These are phyloP conservation scores for Wallacemonas sp. DNA, from an alignment of 208 protist genomes.

Conservation along the genomic window DNA sequence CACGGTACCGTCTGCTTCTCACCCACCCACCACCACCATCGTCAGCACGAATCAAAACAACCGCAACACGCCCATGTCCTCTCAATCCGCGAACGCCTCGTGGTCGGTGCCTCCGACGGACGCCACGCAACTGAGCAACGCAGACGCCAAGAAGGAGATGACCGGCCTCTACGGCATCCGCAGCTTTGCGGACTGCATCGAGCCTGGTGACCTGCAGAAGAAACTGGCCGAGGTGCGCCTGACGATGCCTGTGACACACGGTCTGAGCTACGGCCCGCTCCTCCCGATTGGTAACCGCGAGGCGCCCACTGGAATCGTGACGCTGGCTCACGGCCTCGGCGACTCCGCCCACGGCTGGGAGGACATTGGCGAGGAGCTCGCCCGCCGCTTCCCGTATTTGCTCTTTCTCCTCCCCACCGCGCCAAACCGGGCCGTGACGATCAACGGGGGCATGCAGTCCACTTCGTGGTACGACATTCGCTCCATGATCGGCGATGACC, in stretches of 20 bases:
- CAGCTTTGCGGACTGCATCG: constrained; percentile 72
- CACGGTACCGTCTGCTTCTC: too few species aligned
- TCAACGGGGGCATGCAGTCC: constrained; percentile 89
- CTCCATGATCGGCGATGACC: constrained; percentile 32
- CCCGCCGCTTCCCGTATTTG: constrained; percentile 69
- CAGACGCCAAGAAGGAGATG: constrained; percentile 76
- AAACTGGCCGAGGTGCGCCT: constrained; percentile 55
- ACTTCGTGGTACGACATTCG: constrained; percentile 94
- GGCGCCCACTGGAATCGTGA: constrained; percentile 80
- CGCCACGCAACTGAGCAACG: constrained; percentile 31
- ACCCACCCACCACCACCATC: too few species aligned
- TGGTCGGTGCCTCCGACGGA: background rate
- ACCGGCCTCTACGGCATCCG: constrained; percentile 55
- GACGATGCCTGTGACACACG: constrained; percentile 49
- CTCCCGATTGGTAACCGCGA: constrained; percentile 71
- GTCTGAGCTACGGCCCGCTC: constrained; percentile 62
- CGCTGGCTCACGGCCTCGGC: constrained; percentile 90
- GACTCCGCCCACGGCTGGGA: constrained; percentile 91
- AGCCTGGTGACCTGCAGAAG: constrained; percentile 59
- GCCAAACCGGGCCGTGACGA: constrained; percentile 72
- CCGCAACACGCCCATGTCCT: background rate
- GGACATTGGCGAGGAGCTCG: constrained; percentile 63
- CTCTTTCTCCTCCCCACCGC: constrained; percentile 93
- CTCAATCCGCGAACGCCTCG: background rate
- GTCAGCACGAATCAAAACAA: background rate